Evolutionary conservation across 2,329 filamentous ascomycete genomes (phyloP).

Genomic region (Tolypocladium album): DNA sequence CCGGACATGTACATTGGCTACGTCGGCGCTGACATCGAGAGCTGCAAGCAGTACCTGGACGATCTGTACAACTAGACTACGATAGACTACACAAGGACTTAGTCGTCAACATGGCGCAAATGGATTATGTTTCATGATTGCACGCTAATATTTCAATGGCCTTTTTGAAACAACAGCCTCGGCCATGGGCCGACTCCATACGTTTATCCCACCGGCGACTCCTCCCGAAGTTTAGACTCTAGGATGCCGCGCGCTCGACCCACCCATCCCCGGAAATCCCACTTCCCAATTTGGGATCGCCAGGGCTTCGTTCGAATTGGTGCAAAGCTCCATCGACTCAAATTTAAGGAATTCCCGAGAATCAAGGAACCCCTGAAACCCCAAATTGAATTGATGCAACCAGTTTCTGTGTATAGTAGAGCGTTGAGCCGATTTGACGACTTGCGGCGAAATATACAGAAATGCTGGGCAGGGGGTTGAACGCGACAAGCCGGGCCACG

Average conservation of each 20-base stretch:
- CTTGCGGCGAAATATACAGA: too few species aligned
- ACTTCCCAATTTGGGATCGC: background rate
- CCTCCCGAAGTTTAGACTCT: background rate
- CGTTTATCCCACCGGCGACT: background rate
- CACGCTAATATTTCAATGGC: background rate
- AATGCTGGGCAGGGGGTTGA: background rate
- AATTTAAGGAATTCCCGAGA: too few species aligned
- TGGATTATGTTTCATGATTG: background rate
- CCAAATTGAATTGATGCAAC: background rate
- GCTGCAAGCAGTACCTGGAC: conserved; percentile 17
- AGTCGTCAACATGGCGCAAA: background rate
- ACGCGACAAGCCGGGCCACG: background rate
- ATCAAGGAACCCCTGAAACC: too few species aligned
- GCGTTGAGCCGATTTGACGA: background rate
- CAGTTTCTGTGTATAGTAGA: background rate
- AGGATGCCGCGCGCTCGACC: background rate
- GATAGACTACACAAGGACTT: background rate
- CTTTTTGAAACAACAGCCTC: background rate
- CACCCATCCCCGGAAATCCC: background rate
- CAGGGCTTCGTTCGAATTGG: background rate
- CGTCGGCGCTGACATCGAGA: conserved; percentile 14
- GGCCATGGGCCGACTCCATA: background rate
- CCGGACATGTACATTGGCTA: conserved; percentile 30
- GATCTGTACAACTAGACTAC: conserved; percentile 6
- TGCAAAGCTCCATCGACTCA: too few species aligned